Conservation (phyloP, 1,284 basidiomycete genomes). For the Pterulicium gracile region DNA sequence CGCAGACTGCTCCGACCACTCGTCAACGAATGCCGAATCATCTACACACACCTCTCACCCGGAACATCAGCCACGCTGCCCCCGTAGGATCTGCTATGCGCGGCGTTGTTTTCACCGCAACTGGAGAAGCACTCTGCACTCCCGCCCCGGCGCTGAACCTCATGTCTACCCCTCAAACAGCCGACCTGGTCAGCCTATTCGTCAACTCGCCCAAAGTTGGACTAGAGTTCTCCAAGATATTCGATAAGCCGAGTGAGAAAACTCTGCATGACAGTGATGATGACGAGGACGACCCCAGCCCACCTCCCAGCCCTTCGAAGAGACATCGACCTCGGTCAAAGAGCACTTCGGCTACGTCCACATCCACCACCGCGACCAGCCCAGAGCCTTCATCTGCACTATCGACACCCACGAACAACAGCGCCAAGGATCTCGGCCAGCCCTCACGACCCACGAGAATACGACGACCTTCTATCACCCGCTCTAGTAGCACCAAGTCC, state of each 20-base stretch:
- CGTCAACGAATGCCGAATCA: conserved; percentile 19
- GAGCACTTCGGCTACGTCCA: conserved; percentile 14
- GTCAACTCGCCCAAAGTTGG: conserved; percentile 53
- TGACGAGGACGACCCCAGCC: conserved; percentile 20
- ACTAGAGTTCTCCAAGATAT: conserved; percentile 65
- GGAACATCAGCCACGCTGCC: conserved; percentile 18
- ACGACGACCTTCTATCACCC: conserved; percentile 28
- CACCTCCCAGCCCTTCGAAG: conserved; percentile 26
- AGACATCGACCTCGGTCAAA: background rate
- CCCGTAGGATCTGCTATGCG: conserved; percentile 62
- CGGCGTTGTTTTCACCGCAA: conserved; percentile 65
- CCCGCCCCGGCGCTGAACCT: conserved; percentile 30
- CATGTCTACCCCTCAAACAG: conserved; percentile 19
- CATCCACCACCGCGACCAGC: conserved; percentile 9
- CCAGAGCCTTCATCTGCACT: conserved; percentile 4
- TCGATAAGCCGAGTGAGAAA: conserved; percentile 27
- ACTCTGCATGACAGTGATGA: conserved; percentile 30
- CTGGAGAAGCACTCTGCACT: conserved; percentile 59
- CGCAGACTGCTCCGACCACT: conserved; percentile 11
- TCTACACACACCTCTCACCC: conserved; percentile 22
- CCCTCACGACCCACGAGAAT: conserved; percentile 26
- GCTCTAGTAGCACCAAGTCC: background rate
- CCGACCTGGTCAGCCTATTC: conserved; percentile 53
- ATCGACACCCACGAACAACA: conserved; percentile 10
- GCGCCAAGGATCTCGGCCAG: conserved; percentile 1